A percentile compares a stretch with the other conserved stretches of the same genome.
Conservation (phyloP, 2,329 filamentous ascomycete genomes). For the Teratosphaeriaceae sp. region DNA sequence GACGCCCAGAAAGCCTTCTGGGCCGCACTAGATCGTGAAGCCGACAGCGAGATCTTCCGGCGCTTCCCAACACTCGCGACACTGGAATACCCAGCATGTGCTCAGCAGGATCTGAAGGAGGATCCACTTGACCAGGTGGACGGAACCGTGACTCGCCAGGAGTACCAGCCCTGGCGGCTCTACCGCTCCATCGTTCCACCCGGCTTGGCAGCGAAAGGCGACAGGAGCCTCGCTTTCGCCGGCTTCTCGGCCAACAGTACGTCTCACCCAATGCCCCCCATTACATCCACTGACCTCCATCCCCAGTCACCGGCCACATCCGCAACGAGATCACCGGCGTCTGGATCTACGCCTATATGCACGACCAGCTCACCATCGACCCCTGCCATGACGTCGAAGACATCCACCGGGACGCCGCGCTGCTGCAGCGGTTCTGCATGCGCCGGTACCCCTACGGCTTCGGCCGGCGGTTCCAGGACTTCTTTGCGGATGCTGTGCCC, state of each 20-base stretch:
- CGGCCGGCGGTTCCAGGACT: constrained; percentile 57
- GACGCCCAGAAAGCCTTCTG: constrained; percentile 21
- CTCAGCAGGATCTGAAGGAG: not conserved
- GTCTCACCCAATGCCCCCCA: too few species aligned
- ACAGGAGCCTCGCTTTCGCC: constrained; percentile 35
- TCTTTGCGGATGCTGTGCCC: constrained; percentile 69
- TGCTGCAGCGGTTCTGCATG: constrained; percentile 62
- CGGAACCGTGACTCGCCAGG: not conserved
- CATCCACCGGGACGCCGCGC: constrained; percentile 40
- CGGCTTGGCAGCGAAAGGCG: constrained; percentile 17
- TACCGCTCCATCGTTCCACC: constrained; percentile 41
- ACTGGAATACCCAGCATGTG: not conserved
- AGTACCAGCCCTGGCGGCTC: constrained; percentile 27
- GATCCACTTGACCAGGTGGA: constrained; percentile 16
- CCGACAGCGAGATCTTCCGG: constrained; percentile 45
- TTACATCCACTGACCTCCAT: too few species aligned
- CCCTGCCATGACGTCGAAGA: constrained; percentile 30
- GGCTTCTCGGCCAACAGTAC: constrained; percentile 33
- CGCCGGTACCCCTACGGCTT: constrained; percentile 63
- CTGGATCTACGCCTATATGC: constrained; percentile 57
- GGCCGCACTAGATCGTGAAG: constrained; percentile 28
- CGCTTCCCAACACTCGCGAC: constrained; percentile 45
- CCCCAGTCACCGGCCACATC: constrained; percentile 32
- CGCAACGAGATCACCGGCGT: constrained; percentile 36
- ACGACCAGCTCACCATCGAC: constrained; percentile 38